Base-by-base conservation (phyloP, 2,329 filamentous ascomycete species). In the Aphanocladium album region DNA sequence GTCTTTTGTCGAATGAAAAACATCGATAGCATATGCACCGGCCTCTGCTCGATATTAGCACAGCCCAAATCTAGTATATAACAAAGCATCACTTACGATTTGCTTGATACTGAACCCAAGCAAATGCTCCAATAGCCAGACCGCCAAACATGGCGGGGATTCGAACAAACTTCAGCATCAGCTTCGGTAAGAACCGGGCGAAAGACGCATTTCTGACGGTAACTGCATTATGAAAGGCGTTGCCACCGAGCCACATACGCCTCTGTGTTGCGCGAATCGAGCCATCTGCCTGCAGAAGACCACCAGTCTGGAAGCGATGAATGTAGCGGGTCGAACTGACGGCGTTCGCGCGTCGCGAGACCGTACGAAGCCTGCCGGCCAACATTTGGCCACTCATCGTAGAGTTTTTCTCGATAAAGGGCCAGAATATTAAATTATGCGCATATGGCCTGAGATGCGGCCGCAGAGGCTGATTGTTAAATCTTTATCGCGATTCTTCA, bases 91-190 rank as follows among this genome's bases (percentile, higher is more conserved):
- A 83, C 89, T 64, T 83, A 93, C 90, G 90, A 60, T 88, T 87
- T 64, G 95, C 93, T 76, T 99, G 95, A 72, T 99, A 98, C 72
- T 99, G 95, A 53, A 99, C 78, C 83, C 96, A 99, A 27, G 92
- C 92, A 62, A 96, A 78, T 2, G 90, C 90, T 16, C 91, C 93
- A 66, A 99, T 84, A 70, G 92, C 90, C 51, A 93, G 84, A 46
- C 91, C 92, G 46, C 93, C 95, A 69, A 96, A 93, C 78, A 97
- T 89, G 61, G 95, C 95, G 21, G 95, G 95, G 59, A 96, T 80
- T 60, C 92, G 86, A 39, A 88, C 83, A 67, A 99, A 89, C 78
- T 97, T 99, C 70, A 95, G 76, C n/a, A 95, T 87, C 55, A 99
- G 81, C 72, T 91, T 93, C 2, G 96, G 96, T 35, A 99, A 78